A percentile compares a stretch with the other conserved stretches of the same genome.
Evolutionary conservation across 352 stramenopile species (phyloP).

Genomic region (Globisporangium perplexum): DNA sequence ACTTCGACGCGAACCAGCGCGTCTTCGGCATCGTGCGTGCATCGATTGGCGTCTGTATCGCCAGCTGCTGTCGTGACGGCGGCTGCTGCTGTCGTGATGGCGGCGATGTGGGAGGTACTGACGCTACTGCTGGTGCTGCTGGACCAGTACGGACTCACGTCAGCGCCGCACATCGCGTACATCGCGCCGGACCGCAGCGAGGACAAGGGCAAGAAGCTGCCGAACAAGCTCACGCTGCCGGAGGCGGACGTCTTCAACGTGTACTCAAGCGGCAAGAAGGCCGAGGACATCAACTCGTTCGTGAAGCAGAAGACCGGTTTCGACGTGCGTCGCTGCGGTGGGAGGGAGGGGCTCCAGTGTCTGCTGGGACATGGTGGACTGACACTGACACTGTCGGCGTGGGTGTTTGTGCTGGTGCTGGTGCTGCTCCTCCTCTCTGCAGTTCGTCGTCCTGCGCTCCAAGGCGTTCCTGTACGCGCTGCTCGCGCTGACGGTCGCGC

Average conservation of each 20-base stretch:
- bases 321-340: conserved; percentile 31
- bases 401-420: too few species aligned
- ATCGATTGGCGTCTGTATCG: too few species aligned
- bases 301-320: conserved; percentile 82
- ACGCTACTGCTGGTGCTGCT: neutral
- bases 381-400: neutral
- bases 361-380: neutral
- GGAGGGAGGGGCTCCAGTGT: too few species aligned
- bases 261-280: conserved; percentile 67
- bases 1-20: conserved; percentile 69
- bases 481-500: conserved; percentile 20
- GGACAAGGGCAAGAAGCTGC: conserved; percentile 41
- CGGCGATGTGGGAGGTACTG: neutral
- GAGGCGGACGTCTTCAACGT: conserved; percentile 70
- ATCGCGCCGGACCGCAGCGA: conserved; percentile 50
- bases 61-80: too few species aligned
- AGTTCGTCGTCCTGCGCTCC: conserved; percentile 61
- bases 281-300: conserved; percentile 62
- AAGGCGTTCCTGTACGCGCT: conserved; percentile 65
- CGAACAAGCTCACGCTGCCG: conserved; percentile 47
- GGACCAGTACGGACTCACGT: conserved; percentile 67
- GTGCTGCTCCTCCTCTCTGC: neutral
- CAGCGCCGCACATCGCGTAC: conserved; percentile 73
- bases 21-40: conserved; percentile 49
- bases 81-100: too few species aligned